Evolutionary conservation across 495 filamentous ascomycete genomes (phyloP).

Genomic region (Penicillium canescens): DNA sequence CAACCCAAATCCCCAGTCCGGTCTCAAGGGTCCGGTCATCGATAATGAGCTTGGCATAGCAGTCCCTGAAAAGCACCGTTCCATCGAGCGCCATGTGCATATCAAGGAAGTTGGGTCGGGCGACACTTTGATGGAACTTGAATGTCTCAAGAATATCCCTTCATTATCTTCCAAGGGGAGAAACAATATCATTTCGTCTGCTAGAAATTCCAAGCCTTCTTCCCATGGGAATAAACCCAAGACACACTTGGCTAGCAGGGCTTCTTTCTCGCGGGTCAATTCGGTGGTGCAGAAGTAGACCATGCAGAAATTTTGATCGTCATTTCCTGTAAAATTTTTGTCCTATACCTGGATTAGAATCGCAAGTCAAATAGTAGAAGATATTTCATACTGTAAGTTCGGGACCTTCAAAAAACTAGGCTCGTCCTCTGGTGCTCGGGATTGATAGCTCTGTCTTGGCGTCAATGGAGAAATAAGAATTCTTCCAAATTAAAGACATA

Average conservation of each 20-base stretch:
- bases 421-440: slow-evolving; percentile 12
- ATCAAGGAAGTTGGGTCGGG: slow-evolving; percentile 14
- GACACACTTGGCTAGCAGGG: slow-evolving; percentile 8
- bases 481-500: not conserved
- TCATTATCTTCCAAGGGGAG: slow-evolving; percentile 4
- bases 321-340: not conserved
- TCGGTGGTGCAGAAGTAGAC: slow-evolving; percentile 10
- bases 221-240: slow-evolving; percentile 8
- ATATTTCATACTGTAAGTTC: slow-evolving; percentile 5
- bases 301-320: not conserved
- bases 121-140: slow-evolving; percentile 12
- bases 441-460: slow-evolving; percentile 10
- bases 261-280: slow-evolving; percentile 5
- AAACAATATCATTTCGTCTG: slow-evolving; percentile 5
- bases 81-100: slow-evolving; percentile 14
- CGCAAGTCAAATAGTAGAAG: not conserved
- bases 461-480: not conserved
- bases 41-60: slow-evolving; percentile 11
- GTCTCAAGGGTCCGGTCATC: slow-evolving; percentile 16
- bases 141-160: slow-evolving; percentile 13
- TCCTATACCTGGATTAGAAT: slow-evolving; percentile 1
- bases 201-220: slow-evolving; percentile 1
- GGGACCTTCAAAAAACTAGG: slow-evolving; percentile 6
- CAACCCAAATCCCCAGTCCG: slow-evolving; percentile 11
- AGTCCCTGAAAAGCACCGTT: slow-evolving; percentile 11